Base-by-base conservation (phyloP, 1,139 yeast genomes). In the Hemisphaericaspora subhashii region DNA sequence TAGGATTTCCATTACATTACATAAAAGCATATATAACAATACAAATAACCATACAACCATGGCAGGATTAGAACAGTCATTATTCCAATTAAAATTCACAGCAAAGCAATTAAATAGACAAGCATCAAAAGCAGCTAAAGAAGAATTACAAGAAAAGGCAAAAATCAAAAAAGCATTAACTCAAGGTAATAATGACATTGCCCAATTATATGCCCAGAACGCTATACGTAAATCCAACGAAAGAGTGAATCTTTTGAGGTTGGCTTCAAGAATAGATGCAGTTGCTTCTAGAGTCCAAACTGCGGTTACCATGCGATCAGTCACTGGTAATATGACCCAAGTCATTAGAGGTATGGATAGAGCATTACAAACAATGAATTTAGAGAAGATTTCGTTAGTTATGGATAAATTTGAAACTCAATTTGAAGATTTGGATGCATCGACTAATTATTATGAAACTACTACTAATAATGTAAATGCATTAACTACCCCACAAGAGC, bases 351-450 rank as follows among this genome's bases (percentile, higher is more conserved):
- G 98, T 11, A 92, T 94, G 98, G 98, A 94, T 58, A 83, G 79
- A 53, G 98, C 98, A 0, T 76, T 94, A 65, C 95, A 87, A 55
- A 83, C 95, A 28, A 94, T 94, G 98, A 92, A 94, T 60, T 68
- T 94, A 46, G 98, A 94, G 57, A 78, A 80, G 52, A 92, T 94
- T 29, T 87, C 97, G 6, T 65, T 89, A 66, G 95, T 92, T 13
- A 92, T 94, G 98, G 98, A 92, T 62, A 90, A 88, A 61, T 94
- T 94, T 58, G 99, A 94, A 60, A 79, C 74, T 44, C 99, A 94
- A 61, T 94, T 94, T 56, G 98, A 94, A 60, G 98, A 94, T 56
- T 70, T 94, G 52, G 98, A 94, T 60, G 95, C 96, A 7, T 80
- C 94, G 27, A 84, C 98, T 0, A 86, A 89, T 50, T 94, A 92